Evolutionary conservation across 805 yeast genomes (phyloP).

Genomic region (Saccharomycopsis lassenensis): DNA sequence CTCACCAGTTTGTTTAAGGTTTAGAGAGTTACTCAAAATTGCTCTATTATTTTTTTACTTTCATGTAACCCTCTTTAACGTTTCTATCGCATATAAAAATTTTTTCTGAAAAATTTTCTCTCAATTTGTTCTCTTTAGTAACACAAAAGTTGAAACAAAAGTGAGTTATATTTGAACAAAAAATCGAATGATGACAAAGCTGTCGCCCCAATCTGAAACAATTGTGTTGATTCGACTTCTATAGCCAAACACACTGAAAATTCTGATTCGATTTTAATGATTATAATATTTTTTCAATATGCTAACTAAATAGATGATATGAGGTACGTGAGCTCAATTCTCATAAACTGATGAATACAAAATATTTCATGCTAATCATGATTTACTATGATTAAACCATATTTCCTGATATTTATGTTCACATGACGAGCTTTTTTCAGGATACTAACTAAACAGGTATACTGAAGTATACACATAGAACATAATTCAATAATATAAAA

Average conservation of each 20-base stretch:
- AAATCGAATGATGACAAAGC: slow-evolving; percentile 41
- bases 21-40: too few relatives aligned
- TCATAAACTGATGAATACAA: slow-evolving; percentile 14
- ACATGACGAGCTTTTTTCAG: too few relatives aligned
- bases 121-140: background rate
- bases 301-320: background rate
- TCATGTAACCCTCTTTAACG: too few relatives aligned
- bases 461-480: too few relatives aligned
- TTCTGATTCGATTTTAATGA: slow-evolving; percentile 33
- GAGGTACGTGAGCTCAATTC: background rate
- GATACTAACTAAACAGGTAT: too few relatives aligned
- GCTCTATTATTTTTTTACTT: too few relatives aligned
- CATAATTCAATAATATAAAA: too few relatives aligned
- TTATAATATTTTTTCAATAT: background rate
- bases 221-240: slow-evolving; percentile 55
- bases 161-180: background rate
- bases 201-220: slow-evolving; percentile 67
- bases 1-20: too few relatives aligned
- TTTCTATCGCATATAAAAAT: too few relatives aligned
- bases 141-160: background rate
- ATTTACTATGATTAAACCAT: too few relatives aligned
- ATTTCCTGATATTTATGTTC: too few relatives aligned
- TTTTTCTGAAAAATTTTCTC: too few relatives aligned
- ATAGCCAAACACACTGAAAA: slow-evolving; percentile 58
- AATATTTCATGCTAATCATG: slow-evolving; percentile 20